These are phyloP conservation scores for Mycosarcoma mackinlayi DNA, from an alignment of 1,284 basidiomycete genomes.

Conservation along the genomic window DNA sequence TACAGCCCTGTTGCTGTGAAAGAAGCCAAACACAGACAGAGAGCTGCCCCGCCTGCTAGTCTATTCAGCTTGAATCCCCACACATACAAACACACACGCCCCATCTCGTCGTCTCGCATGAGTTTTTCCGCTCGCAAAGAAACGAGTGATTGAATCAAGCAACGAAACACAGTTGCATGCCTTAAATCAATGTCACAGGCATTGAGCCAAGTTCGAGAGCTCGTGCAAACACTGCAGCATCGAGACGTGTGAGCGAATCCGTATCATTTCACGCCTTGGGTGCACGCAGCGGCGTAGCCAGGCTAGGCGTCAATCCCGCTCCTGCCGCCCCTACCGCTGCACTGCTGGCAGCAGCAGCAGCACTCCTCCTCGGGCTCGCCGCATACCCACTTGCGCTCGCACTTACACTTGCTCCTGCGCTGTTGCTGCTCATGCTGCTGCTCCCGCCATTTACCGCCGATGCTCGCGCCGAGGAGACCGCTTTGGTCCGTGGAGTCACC, in stretches of 20 bases:
- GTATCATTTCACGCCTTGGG: slow-evolving; percentile 19
- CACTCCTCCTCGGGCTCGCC: slow-evolving; percentile 32
- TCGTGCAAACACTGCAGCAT: neutral
- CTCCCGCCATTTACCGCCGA: slow-evolving; percentile 1
- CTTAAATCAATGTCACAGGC: neutral
- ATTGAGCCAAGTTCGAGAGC: neutral
- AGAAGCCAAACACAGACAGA: too few species aligned
- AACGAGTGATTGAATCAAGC: too few species aligned
- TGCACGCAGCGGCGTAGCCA: slow-evolving; percentile 22
- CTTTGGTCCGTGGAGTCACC: slow-evolving; percentile 14
- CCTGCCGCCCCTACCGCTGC: neutral
- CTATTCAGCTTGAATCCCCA: too few species aligned
- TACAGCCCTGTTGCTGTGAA: too few species aligned
- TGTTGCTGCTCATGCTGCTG: neutral
- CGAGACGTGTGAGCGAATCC: too few species aligned
- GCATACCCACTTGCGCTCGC: neutral
- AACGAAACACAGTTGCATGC: too few species aligned
- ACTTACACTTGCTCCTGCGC: slow-evolving; percentile 1
- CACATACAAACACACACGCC: too few species aligned
- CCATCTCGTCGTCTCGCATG: too few species aligned
- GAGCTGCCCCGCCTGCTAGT: too few species aligned
- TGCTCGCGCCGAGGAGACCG: slow-evolving; percentile 4
- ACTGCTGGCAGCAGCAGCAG: slow-evolving; percentile 1
- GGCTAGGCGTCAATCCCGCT: slow-evolving; percentile 1
- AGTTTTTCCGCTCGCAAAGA: too few species aligned